A percentile compares a stretch with the other conserved stretches of the same genome.
These are phyloP conservation scores for Neonectria faginata DNA, from an alignment of 2,329 filamentous ascomycete species.

Conservation along the genomic window DNA sequence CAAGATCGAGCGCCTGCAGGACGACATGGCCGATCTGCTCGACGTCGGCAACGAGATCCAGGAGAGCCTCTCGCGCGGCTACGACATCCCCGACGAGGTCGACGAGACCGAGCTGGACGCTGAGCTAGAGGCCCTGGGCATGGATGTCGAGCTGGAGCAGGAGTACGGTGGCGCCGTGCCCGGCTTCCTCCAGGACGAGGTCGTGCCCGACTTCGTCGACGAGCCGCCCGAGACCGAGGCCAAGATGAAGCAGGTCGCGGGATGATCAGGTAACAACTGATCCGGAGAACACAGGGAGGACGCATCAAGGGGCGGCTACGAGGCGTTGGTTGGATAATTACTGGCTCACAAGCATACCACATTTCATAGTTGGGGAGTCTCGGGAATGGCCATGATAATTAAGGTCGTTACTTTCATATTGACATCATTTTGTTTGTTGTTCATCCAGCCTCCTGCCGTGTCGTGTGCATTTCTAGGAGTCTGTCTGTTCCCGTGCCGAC, in stretches of 20 bases:
- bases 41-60: conserved; percentile 99
- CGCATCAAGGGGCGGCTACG: conserved; percentile 20
- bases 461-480: conserved; percentile 12
- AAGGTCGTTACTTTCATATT: conserved; percentile 19
- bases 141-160: conserved; percentile 90
- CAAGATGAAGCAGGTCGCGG: conserved; percentile 86
- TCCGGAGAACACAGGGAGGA: background rate
- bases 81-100: conserved; percentile 96
- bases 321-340: conserved; percentile 43
- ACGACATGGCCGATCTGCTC: conserved; percentile 98
- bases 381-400: conserved; percentile 10
- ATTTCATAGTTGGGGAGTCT: conserved; percentile 25
- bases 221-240: conserved; percentile 79
- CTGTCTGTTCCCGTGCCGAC: conserved; percentile 12
- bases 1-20: conserved; percentile 96
- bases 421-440: conserved; percentile 14
- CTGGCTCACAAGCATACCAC: conserved; percentile 28
- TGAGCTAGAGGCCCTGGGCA: conserved; percentile 91
- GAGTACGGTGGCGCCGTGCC: conserved; percentile 76
- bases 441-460: conserved; percentile 11
- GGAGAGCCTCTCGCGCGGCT: conserved; percentile 89
- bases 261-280: conserved; percentile 50
- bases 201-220: conserved; percentile 89
- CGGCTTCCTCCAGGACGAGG: conserved; percentile 89
- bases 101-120: conserved; percentile 97